A percentile compares a stretch with the other conserved stretches of the same genome.
These are phyloP conservation scores for Eimeria praecox DNA, from an alignment of 169 alveolate genomes.

Conservation along the genomic window DNA sequence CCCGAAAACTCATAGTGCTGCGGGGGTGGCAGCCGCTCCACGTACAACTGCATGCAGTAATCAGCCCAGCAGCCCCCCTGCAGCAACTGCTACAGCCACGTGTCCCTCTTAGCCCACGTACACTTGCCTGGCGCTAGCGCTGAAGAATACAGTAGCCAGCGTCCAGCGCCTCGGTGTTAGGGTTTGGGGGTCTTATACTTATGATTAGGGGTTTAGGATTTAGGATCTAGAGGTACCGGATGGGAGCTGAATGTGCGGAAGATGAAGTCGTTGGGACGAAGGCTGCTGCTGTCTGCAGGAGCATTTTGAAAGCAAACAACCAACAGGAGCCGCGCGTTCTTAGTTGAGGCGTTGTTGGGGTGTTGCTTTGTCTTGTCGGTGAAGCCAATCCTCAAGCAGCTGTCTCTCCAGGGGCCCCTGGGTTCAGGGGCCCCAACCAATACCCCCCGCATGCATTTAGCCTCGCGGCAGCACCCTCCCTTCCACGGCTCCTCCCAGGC, in stretches of 20 bases:
- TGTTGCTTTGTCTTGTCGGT: neutral
- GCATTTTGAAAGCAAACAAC: constrained; percentile 56
- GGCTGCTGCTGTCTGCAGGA: constrained; percentile 24
- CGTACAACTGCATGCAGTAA: constrained; percentile 16
- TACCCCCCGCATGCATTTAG: constrained; percentile 5
- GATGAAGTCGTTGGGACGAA: constrained; percentile 30
- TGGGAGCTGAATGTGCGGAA: constrained; percentile 60
- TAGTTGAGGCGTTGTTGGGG: neutral
- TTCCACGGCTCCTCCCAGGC: constrained; percentile 34
- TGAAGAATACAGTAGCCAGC: too few relatives aligned
- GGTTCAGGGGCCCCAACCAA: constrained; percentile 46
- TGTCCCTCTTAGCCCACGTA: too few relatives aligned
- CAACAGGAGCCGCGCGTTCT: neutral
- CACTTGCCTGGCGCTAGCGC: too few relatives aligned
- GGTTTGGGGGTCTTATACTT: neutral
- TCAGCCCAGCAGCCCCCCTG: too few relatives aligned
- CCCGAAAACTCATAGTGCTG: constrained; percentile 52
- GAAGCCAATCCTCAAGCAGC: constrained; percentile 32
- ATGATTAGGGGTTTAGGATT: neutral
- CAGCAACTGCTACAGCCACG: too few relatives aligned
- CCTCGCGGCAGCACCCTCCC: constrained; percentile 16
- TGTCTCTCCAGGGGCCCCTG: constrained; percentile 53
- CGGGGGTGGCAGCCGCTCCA: constrained; percentile 39
- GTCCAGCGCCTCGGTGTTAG: neutral
- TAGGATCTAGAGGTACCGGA: neutral